Base-by-base conservation (phyloP, 1,139 yeast genomes). In the Waltiozyma sp. region DNA sequence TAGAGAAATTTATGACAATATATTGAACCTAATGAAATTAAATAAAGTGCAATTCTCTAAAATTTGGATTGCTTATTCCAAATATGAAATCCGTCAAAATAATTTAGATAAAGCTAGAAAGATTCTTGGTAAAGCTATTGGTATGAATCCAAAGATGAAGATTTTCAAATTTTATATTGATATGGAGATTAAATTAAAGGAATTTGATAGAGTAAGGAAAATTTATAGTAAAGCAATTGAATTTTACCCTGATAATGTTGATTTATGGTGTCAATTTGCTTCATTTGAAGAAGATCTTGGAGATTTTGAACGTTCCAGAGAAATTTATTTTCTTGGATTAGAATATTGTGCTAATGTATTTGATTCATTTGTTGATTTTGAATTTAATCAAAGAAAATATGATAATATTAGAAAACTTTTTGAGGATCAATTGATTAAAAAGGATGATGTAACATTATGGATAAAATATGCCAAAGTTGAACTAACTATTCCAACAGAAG, bases 201-300 rank as follows among this genome's bases (percentile, higher is more conserved):
- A 84, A 53, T 81, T 82, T 70, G 94, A 82, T 48, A 65, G 96
- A 37, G 88, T 84, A 11, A 68, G 97, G 36, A 75, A 64, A 53
- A 57, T 91, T 8, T 88, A 77, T 56, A 85, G 82, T 49, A 80
- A 76, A 53, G 75, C 76, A 66, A 51, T 89, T 23, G 85, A 81
- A 50, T 57, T 65, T 13, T 70, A 72, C 48, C 70, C 87, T 1
- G 48, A 60, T 3, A 53, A 63, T 31, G 57, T 68, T 0, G 53
- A 64, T 2, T 64, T 69, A 1, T 77, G 87, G 81, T 48, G 73
- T 5, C 70, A 71, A 13, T 87, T 77, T 61, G 78, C 88, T 5
- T 72, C 72, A 8, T 70, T 88, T 50, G 98, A 91, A 60, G 68
- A 65, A 39, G 68, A 68, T 24, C 60, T 85, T 34, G 84, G 81